Conservation (phyloP, 2,329 filamentous ascomycete species). For the Colletotrichum godetiae region DNA sequence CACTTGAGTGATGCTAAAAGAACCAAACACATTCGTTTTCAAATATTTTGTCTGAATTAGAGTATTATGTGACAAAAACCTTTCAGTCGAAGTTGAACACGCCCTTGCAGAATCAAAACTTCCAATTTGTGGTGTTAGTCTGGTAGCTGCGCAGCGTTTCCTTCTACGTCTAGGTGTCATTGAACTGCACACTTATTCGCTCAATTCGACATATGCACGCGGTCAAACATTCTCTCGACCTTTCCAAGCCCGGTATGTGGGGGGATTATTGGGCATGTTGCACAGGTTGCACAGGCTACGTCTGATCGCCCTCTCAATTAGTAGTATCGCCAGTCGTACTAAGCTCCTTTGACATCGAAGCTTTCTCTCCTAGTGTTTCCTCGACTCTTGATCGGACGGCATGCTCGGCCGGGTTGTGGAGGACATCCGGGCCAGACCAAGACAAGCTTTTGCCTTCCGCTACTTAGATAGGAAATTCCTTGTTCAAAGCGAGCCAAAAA, state of each 20-base stretch:
- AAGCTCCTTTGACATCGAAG: background rate
- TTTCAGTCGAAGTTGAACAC: too few relatives aligned
- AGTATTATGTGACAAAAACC: too few relatives aligned
- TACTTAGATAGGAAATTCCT: background rate
- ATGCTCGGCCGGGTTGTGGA: background rate
- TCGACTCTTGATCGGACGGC: background rate
- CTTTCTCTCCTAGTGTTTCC: background rate
- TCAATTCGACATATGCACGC: too few relatives aligned
- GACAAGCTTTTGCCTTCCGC: background rate
- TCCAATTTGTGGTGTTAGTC: too few relatives aligned
- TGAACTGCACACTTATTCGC: too few relatives aligned
- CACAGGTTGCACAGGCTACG: background rate
- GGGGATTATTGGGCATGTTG: background rate
- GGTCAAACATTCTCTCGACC: background rate
- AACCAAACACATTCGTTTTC: too few relatives aligned
- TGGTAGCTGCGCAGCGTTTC: too few relatives aligned
- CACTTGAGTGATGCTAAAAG: too few relatives aligned
- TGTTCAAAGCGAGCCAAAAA: background rate
- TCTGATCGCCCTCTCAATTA: background rate
- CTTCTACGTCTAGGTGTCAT: too few relatives aligned
- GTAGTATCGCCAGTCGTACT: background rate
- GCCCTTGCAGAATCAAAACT: too few relatives aligned
- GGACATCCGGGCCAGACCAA: background rate
- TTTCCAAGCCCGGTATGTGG: background rate
- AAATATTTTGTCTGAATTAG: too few relatives aligned